Percentiles rank a stretch among this genome's conserved stretches.
Conservation (phyloP, 1,139 yeast genomes). For the Debaryomycetaceae sp. region DNA sequence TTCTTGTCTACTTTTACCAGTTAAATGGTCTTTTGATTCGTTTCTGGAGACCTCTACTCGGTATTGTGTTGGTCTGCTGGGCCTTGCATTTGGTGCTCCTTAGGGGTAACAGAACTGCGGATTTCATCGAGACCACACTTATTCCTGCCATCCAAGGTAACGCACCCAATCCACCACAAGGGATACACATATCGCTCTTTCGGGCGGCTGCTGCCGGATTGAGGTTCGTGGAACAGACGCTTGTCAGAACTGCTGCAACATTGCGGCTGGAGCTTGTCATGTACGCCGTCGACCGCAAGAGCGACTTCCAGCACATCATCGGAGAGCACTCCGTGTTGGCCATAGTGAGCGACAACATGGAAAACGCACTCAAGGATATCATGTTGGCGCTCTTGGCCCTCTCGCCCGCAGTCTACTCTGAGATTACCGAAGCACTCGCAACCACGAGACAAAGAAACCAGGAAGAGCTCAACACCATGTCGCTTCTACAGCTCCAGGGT, state of each 20-base stretch:
- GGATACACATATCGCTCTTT: constrained; percentile 4
- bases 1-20: constrained; percentile 11
- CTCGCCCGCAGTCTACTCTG: constrained; percentile 16
- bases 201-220: constrained; percentile 3
- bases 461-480: constrained; percentile 11
- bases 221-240: constrained; percentile 6
- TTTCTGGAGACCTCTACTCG: constrained; percentile 6
- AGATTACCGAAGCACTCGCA: constrained; percentile 13
- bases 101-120: constrained; percentile 13
- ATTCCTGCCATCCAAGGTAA: not conserved
- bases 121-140: constrained; percentile 8
- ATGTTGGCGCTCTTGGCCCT: constrained; percentile 18
- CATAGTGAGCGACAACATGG: constrained; percentile 10
- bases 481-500: not conserved
- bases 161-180: constrained; percentile 2
- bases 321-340: constrained; percentile 8
- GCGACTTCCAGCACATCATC: constrained; percentile 23
- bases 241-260: not conserved
- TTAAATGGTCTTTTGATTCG: constrained; percentile 8
- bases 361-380: constrained; percentile 18
- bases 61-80: constrained; percentile 2
- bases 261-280: constrained; percentile 11
- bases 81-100: constrained; percentile 11
- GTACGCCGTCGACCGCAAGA: constrained; percentile 16
- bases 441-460: constrained; percentile 18